Evolutionary conservation across 2,329 filamentous ascomycete genomes (phyloP).

Genomic region (Colletotrichum sp.): DNA sequence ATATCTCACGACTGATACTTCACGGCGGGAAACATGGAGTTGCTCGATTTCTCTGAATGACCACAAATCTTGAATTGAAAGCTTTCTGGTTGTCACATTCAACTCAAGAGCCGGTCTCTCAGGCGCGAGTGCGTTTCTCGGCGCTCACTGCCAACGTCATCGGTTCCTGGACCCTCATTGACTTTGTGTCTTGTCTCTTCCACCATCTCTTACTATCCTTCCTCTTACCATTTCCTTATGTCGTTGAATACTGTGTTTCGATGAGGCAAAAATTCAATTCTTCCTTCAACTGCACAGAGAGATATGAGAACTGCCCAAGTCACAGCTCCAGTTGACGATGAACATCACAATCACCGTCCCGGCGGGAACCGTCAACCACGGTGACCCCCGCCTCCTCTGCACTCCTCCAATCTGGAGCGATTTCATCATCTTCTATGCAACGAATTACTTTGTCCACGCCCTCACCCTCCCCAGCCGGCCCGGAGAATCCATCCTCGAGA

Average conservation of each 20-base stretch:
- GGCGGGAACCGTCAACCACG: constrained; percentile 9
- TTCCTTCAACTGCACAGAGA: not conserved
- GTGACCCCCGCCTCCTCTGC: constrained; percentile 24
- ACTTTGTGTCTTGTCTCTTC: not conserved
- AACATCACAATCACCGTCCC: constrained; percentile 15
- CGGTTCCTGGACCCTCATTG: not conserved
- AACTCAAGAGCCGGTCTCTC: not conserved
- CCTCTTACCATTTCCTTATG: too few relatives aligned
- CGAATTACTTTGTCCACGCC: constrained; percentile 29
- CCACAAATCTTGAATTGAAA: not conserved
- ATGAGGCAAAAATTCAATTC: not conserved
- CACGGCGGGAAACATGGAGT: not conserved
- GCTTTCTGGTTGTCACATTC: not conserved
- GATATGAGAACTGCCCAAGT: not conserved
- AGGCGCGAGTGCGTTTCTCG: not conserved
- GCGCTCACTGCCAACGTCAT: not conserved
- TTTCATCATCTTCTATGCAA: constrained; percentile 25
- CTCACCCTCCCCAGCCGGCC: constrained; percentile 23
- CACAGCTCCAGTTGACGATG: not conserved
- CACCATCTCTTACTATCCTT: not conserved
- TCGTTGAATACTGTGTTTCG: not conserved
- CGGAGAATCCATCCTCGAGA: constrained; percentile 19
- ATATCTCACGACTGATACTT: not conserved
- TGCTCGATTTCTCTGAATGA: not conserved
- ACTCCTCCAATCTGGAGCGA: constrained; percentile 22